Evolutionary conservation across 805 yeast genomes (phyloP), one percentile per base, ranked within the genome.

Genomic region (Metschnikowia koreensis): DNA sequence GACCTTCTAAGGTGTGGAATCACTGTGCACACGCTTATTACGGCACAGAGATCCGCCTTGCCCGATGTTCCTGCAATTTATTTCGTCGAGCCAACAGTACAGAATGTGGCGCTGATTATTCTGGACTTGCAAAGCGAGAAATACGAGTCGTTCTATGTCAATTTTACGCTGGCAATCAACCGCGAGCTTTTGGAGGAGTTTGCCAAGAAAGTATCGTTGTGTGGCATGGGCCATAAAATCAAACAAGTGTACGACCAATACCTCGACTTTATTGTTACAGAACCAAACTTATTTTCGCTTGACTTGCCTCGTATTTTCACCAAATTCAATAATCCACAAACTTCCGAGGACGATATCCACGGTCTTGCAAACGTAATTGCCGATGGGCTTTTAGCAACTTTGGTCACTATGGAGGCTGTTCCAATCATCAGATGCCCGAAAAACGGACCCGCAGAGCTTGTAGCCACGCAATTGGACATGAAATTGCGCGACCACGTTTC

Each of bases 21-120:
- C 51, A 94, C 99, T 0, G 86, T 91, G 62, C 98, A 94, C 65
- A 78, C 93, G 53, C 70, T 87, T 46, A 82, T 93, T 49, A 76
- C 76, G 50, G 77, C 90, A 44, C 81, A 80, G 52, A 77, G 99
- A 55, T 82, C 92, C n/a, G 80, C 93, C 1, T 76, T 94, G 47
- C 92, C 96, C 1, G 99, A 94, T 62, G 98, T 93, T 12, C 97
- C 98, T 0, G 98, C 84, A 3, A 82, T 94, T 43, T 94, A 94
- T 70, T 93, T 94, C 61, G 86, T 94, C 34, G 87, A 87, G 52
- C 98, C 99, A 6, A 87, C 94, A 0, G 73, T 79, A 28, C 93
- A 82, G 44, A 94, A 94, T 65, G 76, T 94, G 40, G 71, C 80
- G 31, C 64, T 70, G 33, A 87, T 94, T 37, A 80, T 89, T 10